Evolutionary conservation across 2,329 filamentous ascomycete species (phyloP).

Genomic region (Scedosporium dehoogii): DNA sequence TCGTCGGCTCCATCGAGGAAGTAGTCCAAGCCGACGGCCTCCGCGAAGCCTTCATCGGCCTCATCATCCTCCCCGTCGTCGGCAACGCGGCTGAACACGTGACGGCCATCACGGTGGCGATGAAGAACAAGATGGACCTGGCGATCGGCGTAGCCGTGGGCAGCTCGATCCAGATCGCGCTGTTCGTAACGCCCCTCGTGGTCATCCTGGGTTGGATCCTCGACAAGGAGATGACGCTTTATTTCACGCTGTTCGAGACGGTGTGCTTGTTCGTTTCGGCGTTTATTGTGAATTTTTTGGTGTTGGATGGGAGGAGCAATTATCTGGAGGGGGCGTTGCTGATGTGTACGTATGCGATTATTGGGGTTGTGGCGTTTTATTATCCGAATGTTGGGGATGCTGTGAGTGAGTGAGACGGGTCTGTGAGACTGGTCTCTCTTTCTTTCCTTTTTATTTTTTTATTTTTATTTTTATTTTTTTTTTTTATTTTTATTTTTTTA

Average conservation of each 20-base stretch:
- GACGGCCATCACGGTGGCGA: conserved; percentile 59
- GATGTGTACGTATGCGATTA: conserved; percentile 59
- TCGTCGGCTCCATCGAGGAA: conserved; percentile 57
- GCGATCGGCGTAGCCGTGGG: conserved; percentile 64
- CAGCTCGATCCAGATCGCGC: conserved; percentile 61
- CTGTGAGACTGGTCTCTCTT: not conserved
- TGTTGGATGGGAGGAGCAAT: conserved; percentile 76
- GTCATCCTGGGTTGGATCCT: conserved; percentile 65
- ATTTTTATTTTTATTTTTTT: not conserved
- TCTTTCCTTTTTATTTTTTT: not conserved
- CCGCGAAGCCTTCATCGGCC: conserved; percentile 58
- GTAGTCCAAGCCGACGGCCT: conserved; percentile 47
- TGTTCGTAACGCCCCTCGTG: conserved; percentile 60
- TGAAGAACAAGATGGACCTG: conserved; percentile 69
- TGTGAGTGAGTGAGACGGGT: conserved; percentile 27
- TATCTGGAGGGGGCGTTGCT: conserved; percentile 71
- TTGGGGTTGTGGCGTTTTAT: conserved; percentile 56
- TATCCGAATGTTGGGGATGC: conserved; percentile 42
- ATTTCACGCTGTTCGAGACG: conserved; percentile 75
- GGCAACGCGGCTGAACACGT: conserved; percentile 67
- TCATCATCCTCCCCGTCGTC: conserved; percentile 64
- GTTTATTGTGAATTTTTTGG: conserved; percentile 80
- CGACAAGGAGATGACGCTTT: conserved; percentile 61
- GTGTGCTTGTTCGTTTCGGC: conserved; percentile 76
- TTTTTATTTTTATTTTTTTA: not conserved